Conservation (phyloP, 73 alveolate genomes). For the Diophrys appendiculata region DNA sequence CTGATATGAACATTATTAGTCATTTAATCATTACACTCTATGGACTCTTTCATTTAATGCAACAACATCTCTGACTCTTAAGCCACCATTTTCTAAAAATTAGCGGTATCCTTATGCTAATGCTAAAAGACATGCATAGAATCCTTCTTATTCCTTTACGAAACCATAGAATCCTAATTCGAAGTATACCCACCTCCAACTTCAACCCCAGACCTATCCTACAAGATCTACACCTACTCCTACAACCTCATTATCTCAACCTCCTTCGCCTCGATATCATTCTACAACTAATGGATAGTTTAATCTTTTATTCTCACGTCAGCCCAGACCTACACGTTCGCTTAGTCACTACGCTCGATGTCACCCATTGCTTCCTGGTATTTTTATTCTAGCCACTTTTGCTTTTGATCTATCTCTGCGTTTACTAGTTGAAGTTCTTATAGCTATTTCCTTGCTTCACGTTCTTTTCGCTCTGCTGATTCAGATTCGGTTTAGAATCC, state of each 20-base stretch:
- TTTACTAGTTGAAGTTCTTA: conserved; percentile 18
- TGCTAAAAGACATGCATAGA: background rate
- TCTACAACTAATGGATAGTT: background rate
- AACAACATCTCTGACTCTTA: conserved; percentile 29
- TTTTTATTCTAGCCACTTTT: conserved; percentile 25
- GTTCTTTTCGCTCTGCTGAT: conserved; percentile 30
- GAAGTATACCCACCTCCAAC: background rate
- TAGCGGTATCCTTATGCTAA: background rate
- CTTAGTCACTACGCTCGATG: background rate
- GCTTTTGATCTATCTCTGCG: conserved; percentile 32
- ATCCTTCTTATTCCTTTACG: background rate
- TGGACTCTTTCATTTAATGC: conserved; percentile 17
- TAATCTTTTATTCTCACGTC: background rate
- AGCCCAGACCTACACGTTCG: background rate
- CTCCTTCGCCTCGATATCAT: background rate
- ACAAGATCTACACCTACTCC: background rate
- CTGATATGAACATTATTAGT: conserved; percentile 27
- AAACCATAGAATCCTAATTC: background rate
- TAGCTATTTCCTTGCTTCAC: conserved; percentile 43
- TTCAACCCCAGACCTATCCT: background rate
- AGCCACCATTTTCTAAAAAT: background rate
- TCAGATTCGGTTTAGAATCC: conserved; percentile 11
- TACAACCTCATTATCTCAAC: background rate
- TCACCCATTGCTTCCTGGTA: background rate
- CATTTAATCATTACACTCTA: conserved; percentile 25